Conservation (phyloP, 1,284 basidiomycete species). For the Phellinidium pouzarii region DNA sequence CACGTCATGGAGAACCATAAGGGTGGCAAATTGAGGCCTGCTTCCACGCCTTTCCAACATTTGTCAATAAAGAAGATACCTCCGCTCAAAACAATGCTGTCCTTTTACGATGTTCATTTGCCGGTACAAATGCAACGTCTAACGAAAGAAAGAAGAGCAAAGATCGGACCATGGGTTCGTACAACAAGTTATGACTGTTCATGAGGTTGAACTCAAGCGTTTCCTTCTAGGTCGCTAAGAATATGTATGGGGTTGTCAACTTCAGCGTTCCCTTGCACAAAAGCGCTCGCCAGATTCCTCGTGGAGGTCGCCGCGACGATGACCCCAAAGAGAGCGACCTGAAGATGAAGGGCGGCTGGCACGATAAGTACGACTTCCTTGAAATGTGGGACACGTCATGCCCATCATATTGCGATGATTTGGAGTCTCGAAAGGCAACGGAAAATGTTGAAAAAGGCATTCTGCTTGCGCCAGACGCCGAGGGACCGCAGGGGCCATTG, state of each 20-base stretch:
- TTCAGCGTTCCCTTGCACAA: constrained; percentile 16
- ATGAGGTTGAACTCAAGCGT: not conserved
- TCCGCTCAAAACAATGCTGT: constrained; percentile 34
- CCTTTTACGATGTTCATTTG: constrained; percentile 41
- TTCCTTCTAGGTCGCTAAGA: constrained; percentile 27
- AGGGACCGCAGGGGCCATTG: constrained; percentile 10
- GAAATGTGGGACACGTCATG: constrained; percentile 1
- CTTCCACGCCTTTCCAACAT: constrained; percentile 31
- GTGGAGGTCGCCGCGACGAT: not conserved
- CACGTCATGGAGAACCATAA: constrained; percentile 31
- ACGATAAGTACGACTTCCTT: constrained; percentile 16
- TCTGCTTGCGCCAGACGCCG: constrained; percentile 9
- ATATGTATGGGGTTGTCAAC: constrained; percentile 28
- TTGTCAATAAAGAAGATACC: constrained; percentile 18
- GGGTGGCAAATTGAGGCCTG: constrained; percentile 28
- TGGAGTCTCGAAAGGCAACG: constrained; percentile 5
- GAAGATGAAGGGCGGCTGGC: not conserved
- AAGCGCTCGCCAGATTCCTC: constrained; percentile 2
- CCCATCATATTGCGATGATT: not conserved
- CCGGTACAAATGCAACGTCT: constrained; percentile 37
- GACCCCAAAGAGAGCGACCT: not conserved
- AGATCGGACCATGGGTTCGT: constrained; percentile 49
- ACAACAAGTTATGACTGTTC: not conserved
- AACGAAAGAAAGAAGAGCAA: constrained; percentile 40
- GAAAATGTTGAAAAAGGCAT: constrained; percentile 7